Evolutionary conservation across 176 grass and related monocot species (phyloP), one percentile per base, ranked within the genome.

Genomic region (Carex myosuroides): DNA sequence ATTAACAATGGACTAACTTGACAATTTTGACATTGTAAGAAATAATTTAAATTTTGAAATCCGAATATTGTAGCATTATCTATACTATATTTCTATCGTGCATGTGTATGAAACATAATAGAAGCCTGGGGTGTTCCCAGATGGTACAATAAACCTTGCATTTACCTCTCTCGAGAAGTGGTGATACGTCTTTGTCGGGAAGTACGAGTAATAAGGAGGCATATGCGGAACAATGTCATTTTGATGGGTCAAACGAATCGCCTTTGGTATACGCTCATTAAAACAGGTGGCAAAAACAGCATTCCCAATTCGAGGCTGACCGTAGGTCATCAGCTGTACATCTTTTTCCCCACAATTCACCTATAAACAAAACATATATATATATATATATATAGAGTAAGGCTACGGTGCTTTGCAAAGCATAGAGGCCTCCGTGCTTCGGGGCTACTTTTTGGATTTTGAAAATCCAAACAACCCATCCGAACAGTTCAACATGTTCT

Each of bases 161-260:
- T 30, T 89, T 57, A 97, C 94, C 94, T 97, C 94, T 91, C 87
- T 92, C 21, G 94, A 52, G 42, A 97, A 94, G 89, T 97, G 94
- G 85, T 92, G 94, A 73, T 94, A 94, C 46, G 94, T 97, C 88
- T 88, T 92, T 88, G 77, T 60, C 20, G 90, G 76, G 17, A 97
- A 90, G 63, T 89, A 91, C 30, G 84, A 85, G 84, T 91, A 94
- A 83, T 97, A 97, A 33, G 94, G 94, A 52, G 94, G 92, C 76
- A 94, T 86, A 87, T 97, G 94, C 10, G 94, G 94, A 60, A 97
- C 94, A 85, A 97, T 86, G 17, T 97, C 94, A 86, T 97, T 94
- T 61, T 88, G 87, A 90, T 97, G 89, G 77, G 94, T 97, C 83
- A 97, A 87, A 1, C 94, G 94, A 83, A 89, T 89, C 33, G 88